These are phyloP conservation scores for Hypoxylon perforatum DNA, from an alignment of 495 filamentous ascomycete genomes.

Conservation along the genomic window DNA sequence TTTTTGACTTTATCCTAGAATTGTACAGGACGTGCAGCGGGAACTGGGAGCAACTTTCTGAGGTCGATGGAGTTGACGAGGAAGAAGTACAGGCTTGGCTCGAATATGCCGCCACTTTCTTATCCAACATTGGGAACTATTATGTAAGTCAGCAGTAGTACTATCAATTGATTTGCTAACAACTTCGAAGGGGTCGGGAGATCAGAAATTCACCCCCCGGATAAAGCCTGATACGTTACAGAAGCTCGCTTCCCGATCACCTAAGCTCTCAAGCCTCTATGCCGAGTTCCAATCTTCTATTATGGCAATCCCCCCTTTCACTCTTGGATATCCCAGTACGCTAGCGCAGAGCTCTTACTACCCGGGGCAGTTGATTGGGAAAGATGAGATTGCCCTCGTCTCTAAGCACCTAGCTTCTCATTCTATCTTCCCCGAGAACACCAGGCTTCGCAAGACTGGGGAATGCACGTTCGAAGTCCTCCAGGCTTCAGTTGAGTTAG, in stretches of 20 bases:
- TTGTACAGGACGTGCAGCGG: constrained; percentile 47
- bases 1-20: constrained; percentile 52
- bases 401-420: constrained; percentile 15
- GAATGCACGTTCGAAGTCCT: constrained; percentile 24
- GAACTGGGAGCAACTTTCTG: constrained; percentile 43
- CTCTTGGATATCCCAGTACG: constrained; percentile 44
- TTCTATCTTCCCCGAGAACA: constrained; percentile 34
- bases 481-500: constrained; percentile 17
- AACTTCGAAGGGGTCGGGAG: constrained; percentile 38
- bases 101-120: constrained; percentile 48
- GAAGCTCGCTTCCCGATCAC: constrained; percentile 13
- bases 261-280: constrained; percentile 21
- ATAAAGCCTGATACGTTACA: constrained; percentile 2
- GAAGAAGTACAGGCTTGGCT: constrained; percentile 44
- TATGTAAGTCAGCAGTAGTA: constrained; percentile 29
- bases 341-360: constrained; percentile 45
- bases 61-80: not conserved
- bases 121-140: constrained; percentile 53
- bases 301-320: constrained; percentile 28
- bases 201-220: constrained; percentile 21
- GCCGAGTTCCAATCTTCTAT: constrained; percentile 9
- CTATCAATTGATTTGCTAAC: constrained; percentile 5
- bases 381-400: constrained; percentile 23
- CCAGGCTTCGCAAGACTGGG: constrained; percentile 24
- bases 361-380: constrained; percentile 4